Conservation (phyloP, 2,329 filamentous ascomycete genomes). For the Sporothrix phasma region DNA sequence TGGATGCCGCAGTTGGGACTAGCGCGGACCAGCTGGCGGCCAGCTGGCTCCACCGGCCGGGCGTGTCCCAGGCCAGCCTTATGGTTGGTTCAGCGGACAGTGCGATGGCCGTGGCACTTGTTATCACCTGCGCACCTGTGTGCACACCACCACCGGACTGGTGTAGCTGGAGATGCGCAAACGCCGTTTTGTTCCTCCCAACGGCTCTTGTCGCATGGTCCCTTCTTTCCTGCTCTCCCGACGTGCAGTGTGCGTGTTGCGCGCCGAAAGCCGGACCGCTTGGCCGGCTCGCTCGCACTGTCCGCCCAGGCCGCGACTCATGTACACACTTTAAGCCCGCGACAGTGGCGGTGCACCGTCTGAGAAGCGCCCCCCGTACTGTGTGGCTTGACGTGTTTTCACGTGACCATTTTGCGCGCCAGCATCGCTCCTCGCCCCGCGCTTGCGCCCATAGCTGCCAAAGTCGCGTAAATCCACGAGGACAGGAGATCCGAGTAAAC, state of each 20-base stretch:
- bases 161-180: neutral
- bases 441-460: constrained; percentile 10
- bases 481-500: constrained; percentile 2
- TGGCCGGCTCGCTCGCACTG: neutral
- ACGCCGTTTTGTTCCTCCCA: neutral
- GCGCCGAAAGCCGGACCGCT: neutral
- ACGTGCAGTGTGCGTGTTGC: neutral
- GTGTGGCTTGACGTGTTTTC: constrained; percentile 6
- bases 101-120: neutral
- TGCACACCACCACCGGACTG: neutral
- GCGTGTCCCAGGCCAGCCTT: constrained; percentile 16
- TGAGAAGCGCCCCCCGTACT: neutral
- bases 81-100: constrained; percentile 16
- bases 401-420: constrained; percentile 13
- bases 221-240: neutral
- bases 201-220: neutral
- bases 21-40: neutral
- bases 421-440: constrained; percentile 7
- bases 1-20: constrained; percentile 10
- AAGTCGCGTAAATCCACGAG: constrained; percentile 16
- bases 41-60: constrained; percentile 11
- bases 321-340: neutral
- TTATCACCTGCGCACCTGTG: constrained; percentile 1
- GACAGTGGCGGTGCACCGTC: neutral
- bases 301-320: neutral